Evolutionary conservation across 164 flowering plant species (phyloP), one percentile per base, ranked within the genome.

Genomic region (Liquidambar formosana): DNA sequence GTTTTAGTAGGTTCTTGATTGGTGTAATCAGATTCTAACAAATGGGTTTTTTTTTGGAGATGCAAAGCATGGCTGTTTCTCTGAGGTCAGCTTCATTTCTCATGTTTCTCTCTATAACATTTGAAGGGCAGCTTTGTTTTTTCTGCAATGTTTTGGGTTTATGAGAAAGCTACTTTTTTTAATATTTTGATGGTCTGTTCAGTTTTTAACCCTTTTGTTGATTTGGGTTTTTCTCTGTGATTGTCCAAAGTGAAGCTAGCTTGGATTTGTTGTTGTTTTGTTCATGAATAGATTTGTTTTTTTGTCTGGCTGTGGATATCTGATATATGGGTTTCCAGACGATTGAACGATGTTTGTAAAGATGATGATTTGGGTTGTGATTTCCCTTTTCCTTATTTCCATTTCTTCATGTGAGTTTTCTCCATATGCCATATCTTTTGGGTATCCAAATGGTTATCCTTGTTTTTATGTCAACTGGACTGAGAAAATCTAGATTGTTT

Each of bases 51-150:
- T 49, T 66, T 27, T 26, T 15, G 52, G 53, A 63, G 67, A 47
- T 75, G 72, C 67, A 78, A 47, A 52, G 62, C 22, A 33, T 57
- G 44, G 59, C 63, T n/a, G 12, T 48, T 45, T 61, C 68, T 45
- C 14, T 76, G 64, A 77, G 84, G 84, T 79, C 53, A 73, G 81
- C 77, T 77, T 76, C 69, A 56, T 64, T 59, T 62, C 57, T 72
- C 63, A 47, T 41, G 46, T 46, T 52, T 28, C 48, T 28, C n/a
- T 71, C 25, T 27, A 10, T 27, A 23, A 66, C 16, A 23, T 13
- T 22, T 8, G n/a, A 0, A 1, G 45, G 8, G 1, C 12, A 23
- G 52, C 52, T 46, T n/a, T 46, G 53, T 48, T 47, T 23, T n/a
- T 33, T 33, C 41, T 33, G 41, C 41, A 33, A 33, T 33, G 51